A percentile compares a stretch with the other conserved stretches of the same genome.
Conservation (phyloP, 2,329 filamentous ascomycete genomes). For the Cordyceps cateniannulata region DNA sequence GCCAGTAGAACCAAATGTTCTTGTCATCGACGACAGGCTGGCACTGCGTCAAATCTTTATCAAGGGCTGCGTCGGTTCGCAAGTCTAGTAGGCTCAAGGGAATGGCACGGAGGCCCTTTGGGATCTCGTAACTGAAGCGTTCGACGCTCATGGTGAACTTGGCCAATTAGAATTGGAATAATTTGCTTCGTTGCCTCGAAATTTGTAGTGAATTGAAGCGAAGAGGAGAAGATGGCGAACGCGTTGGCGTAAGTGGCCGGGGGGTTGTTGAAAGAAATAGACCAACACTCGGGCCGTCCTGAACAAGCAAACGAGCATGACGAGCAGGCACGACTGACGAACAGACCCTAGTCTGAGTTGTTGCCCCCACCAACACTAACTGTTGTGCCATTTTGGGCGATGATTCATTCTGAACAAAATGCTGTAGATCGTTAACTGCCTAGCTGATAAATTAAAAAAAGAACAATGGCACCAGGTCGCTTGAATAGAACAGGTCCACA, state of each 20-base stretch:
- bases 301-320: background rate
- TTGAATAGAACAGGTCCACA: too few relatives aligned
- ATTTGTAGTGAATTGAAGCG: too few relatives aligned
- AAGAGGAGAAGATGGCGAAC: too few relatives aligned
- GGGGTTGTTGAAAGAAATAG: too few relatives aligned
- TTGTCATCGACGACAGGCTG: constrained; percentile 36
- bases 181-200: too few relatives aligned
- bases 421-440: too few relatives aligned
- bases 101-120: constrained; percentile 33
- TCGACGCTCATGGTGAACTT: background rate
- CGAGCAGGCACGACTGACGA: background rate
- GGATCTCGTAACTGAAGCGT: background rate
- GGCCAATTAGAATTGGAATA: background rate
- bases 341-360: background rate
- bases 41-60: constrained; percentile 34
- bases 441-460: too few relatives aligned
- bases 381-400: background rate
- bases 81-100: constrained; percentile 35
- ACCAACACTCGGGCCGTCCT: too few relatives aligned
- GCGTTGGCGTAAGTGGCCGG: too few relatives aligned
- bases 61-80: constrained; percentile 39
- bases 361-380: background rate
- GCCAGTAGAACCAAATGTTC: constrained; percentile 55
- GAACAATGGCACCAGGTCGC: too few relatives aligned
- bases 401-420: constrained; percentile 2